phyloP scores from a whole-genome alignment of 2,329 filamentous ascomycete species.

The Dactylellina cionopaga region DNA sequence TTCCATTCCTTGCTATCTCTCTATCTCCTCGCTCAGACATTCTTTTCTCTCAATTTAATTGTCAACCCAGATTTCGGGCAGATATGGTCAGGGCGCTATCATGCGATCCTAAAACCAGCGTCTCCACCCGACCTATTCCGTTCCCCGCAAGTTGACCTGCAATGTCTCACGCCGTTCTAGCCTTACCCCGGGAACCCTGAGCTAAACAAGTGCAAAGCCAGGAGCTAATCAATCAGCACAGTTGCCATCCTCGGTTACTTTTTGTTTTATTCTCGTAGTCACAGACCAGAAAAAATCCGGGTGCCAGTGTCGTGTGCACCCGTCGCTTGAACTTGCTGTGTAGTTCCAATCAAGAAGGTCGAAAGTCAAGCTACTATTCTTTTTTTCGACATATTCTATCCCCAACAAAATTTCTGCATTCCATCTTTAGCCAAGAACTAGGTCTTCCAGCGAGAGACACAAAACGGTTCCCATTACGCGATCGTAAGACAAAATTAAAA shows the following conservation, averaged over 20 bases:
- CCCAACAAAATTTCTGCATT: constrained; percentile 12
- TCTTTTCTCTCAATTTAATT: too few species aligned
- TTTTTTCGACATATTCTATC: not conserved
- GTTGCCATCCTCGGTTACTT: constrained; percentile 41
- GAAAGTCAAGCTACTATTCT: not conserved
- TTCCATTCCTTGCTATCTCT: constrained; percentile 9
- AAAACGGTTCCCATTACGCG: constrained; percentile 28
- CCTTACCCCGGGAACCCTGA: constrained; percentile 21
- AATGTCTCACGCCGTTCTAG: constrained; percentile 4
- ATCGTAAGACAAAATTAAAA: constrained; percentile 38
- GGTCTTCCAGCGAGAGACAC: too few species aligned
- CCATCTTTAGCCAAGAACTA: too few species aligned
- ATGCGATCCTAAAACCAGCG: constrained; percentile 19
- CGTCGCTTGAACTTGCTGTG: not conserved
- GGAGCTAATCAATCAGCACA: not conserved
- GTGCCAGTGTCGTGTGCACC: constrained; percentile 28
- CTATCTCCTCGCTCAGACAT: constrained; percentile 25
- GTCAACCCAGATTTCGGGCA: too few species aligned
- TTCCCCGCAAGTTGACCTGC: constrained; percentile 26
- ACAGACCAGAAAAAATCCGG: constrained; percentile 17
- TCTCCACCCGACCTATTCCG: constrained; percentile 39
- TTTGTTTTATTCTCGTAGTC: constrained; percentile 12
- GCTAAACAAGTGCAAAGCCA: not conserved
- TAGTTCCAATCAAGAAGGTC: constrained; percentile 6
- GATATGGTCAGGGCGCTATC: constrained; percentile 1